phyloP scores from a whole-genome alignment of 306 rosid species.

The Rosa multiflora region DNA sequence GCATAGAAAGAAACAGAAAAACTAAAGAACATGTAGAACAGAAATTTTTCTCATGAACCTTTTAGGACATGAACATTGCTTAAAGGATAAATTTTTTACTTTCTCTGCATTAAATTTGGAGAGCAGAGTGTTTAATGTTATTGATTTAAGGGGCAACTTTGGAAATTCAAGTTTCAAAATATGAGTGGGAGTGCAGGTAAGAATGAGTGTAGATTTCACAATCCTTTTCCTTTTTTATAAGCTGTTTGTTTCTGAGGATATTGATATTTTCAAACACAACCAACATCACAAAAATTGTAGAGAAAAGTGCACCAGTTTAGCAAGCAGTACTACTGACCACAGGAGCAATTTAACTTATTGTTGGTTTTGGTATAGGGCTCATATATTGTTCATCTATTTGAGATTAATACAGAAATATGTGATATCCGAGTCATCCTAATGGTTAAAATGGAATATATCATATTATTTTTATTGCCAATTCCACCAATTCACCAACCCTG shows the following conservation, averaged over 20 bases:
- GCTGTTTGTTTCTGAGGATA: background rate
- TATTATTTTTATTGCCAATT: background rate
- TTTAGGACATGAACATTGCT: background rate
- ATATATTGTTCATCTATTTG: background rate
- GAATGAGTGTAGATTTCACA: too few species aligned
- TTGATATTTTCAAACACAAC: background rate
- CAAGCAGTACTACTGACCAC: background rate
- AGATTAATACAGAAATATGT: background rate
- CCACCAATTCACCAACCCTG: background rate
- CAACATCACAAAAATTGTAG: background rate
- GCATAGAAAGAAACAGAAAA: background rate
- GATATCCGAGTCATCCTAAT: background rate
- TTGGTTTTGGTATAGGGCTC: conserved; percentile 1
- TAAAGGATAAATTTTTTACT: background rate
- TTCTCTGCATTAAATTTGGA: background rate
- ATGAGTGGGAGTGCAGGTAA: too few species aligned
- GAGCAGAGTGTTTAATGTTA: too few species aligned
- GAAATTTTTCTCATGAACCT: background rate
- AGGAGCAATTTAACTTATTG: background rate
- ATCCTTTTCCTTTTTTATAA: too few species aligned
- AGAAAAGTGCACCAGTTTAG: background rate
- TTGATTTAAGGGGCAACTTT: too few species aligned
- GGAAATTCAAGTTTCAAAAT: too few species aligned
- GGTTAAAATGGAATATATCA: background rate
- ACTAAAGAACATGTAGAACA: background rate